Evolutionary conservation across 768 basidiomycete species (phyloP), one percentile per base, ranked within the genome.

Genomic region (Boletus fagicola): DNA sequence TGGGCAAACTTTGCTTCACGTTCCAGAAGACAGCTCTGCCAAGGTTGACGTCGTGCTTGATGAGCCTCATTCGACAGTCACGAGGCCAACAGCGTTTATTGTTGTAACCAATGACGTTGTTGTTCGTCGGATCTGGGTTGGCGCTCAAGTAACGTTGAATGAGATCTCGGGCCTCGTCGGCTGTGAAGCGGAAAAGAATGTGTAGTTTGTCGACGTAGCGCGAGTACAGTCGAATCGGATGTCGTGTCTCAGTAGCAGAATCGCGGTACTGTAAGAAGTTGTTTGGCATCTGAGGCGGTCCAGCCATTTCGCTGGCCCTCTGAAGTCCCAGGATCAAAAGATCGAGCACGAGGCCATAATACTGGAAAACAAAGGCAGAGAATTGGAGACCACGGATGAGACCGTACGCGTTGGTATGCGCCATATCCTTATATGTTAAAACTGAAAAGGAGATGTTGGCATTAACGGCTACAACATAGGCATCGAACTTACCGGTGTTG

Each of bases 21-120:
- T 99, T 98, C 97, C 96, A 99, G 76, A 97, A 98, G 10, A 98
- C 97, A 2, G 97, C 97, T 59, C 97, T 84, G 22, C 96, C 97
- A 45, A 99, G 80, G 74, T 99, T 98, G 75, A 98, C 97, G 70
- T 99, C 97, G 73, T 99, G 97, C 75, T 99, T 99, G 80, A 97
- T 96, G 56, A 99, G 81, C 35, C 97, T 81, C 97, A 99, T 99
- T 57, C 97, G 88, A 73, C 97, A 99, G 75, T 99, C 97, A 63
- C 95, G 84, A 38, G 97, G 97, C 97, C 97, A 99, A 76, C 97
- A 98, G 49, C 94, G 88, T 75, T 96, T 97, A 80, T 98, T 98
- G 78, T 98, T 98, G 75, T 98, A 99, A 1, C 96, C 97, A 61
- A 98, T 96, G 61, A 98, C 92, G 67, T 98, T 98, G 76, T 98